Evolutionary conservation across 2,329 filamentous ascomycete genomes (phyloP), one percentile per base, ranked within the genome.

Genomic region (Fusarium sp.): DNA sequence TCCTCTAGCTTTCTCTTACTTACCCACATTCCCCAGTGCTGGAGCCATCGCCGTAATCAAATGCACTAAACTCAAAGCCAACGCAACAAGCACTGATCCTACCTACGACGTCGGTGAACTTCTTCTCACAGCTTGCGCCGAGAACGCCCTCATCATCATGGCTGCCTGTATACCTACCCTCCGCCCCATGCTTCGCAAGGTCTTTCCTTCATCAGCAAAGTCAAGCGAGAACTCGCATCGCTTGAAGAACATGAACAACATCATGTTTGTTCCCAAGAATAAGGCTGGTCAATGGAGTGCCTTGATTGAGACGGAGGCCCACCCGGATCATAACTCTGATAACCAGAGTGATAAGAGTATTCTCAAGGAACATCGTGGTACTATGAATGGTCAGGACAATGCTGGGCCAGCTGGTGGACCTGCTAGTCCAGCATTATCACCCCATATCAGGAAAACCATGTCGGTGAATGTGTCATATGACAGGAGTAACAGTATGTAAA

Each of bases 251-350:
- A 56, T 74, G 2, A 74, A 74, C 1, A 72, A 72, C 20, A 49
- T 72, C 22, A 69, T 74, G 56, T 74, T 74, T n/a, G 73, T 74
- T 15, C 68, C 72, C 10, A 74, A 74, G 48, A 49, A 74, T 24
- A 74, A 69, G 24, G 68, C 63, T 20, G 71, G 72, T 1, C 72
- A 74, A 42, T 74, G 72, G 72, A 74, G 59, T n/a, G 68, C 72
- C 5, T 48, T 74, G 10, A 38, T 74, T 4, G 63, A 74, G 41
- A 74, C 63, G 0, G 72, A 74, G 28, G 68, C 59, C 1, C 63
- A 61, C 11, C 72, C 59, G 1, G 72, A 75, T 5, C 47, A 61
- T 1, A 52, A 8, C 2, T 69, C 63, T 1, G 72, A 74, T 26
- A 75, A 72, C 13, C 63, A 72, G 39, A 74, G 71, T 15, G 72